phyloP scores from a whole-genome alignment of 441 rosid genomes.

The Erodium texanum region DNA sequence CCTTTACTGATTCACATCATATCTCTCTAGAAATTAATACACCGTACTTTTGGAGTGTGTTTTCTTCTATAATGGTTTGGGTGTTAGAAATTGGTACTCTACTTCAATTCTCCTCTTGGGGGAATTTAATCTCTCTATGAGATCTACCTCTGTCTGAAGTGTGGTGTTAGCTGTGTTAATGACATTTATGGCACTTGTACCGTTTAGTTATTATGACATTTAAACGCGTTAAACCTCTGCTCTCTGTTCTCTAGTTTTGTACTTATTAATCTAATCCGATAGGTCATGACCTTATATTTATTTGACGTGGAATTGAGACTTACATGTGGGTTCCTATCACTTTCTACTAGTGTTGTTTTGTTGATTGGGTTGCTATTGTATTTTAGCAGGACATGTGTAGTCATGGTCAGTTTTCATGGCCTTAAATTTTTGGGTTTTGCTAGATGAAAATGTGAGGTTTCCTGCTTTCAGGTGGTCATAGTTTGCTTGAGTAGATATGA shows the following conservation, averaged over 20 bases:
- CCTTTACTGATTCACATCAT: background rate
- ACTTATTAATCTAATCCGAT: too few relatives aligned
- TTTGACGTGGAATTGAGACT: too few relatives aligned
- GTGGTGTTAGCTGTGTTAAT: background rate
- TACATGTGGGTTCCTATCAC: too few relatives aligned
- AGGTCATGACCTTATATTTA: too few relatives aligned
- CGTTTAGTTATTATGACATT: background rate
- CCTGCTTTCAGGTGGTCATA: background rate
- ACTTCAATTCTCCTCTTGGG: slow-evolving; percentile 1
- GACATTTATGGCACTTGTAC: background rate
- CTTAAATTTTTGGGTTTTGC: background rate
- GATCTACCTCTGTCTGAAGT: background rate
- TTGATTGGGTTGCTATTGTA: background rate
- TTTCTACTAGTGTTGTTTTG: too few relatives aligned
- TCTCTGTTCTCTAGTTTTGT: too few relatives aligned
- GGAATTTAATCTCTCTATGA: background rate
- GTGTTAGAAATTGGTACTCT: background rate
- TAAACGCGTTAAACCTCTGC: too few relatives aligned
- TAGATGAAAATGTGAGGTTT: background rate
- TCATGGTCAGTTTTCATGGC: background rate
- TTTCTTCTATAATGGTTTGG: background rate
- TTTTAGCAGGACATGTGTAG: background rate
- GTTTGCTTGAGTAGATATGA: background rate
- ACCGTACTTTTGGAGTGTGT: background rate
- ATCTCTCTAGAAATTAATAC: background rate